These are phyloP conservation scores for Ophiostoma quercus DNA, from an alignment of 2,329 filamentous ascomycete genomes.

Conservation along the genomic window DNA sequence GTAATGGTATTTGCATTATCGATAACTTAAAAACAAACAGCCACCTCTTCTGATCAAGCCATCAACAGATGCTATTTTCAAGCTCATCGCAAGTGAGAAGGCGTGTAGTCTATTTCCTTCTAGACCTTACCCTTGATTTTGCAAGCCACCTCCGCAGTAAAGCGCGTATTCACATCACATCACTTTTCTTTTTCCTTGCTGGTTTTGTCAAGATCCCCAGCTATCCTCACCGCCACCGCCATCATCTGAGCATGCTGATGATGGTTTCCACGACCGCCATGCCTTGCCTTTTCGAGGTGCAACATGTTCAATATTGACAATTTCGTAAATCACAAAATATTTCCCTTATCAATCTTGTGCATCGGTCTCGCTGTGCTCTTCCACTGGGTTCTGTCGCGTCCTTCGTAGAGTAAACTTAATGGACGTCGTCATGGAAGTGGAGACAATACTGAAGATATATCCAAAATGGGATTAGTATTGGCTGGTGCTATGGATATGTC, in stretches of 20 bases:
- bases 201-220: background rate
- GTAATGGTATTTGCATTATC: no score
- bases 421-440: background rate
- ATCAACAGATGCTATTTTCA: no score
- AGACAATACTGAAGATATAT: no score
- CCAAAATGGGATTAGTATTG: background rate
- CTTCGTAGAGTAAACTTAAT: background rate
- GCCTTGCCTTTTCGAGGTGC: background rate
- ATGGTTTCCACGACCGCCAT: background rate
- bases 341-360: background rate
- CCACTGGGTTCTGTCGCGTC: background rate
- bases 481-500: background rate
- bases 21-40: no score
- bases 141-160: no score
- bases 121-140: no score
- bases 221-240: background rate
- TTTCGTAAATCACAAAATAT: background rate
- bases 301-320: background rate
- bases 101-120: no score
- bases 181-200: background rate
- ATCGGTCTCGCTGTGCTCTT: background rate
- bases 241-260: background rate
- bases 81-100: no score
- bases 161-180: background rate
- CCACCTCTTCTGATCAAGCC: no score